Conservation (phyloP, 2,329 filamentous ascomycete species). For the Penicillium sp. region DNA sequence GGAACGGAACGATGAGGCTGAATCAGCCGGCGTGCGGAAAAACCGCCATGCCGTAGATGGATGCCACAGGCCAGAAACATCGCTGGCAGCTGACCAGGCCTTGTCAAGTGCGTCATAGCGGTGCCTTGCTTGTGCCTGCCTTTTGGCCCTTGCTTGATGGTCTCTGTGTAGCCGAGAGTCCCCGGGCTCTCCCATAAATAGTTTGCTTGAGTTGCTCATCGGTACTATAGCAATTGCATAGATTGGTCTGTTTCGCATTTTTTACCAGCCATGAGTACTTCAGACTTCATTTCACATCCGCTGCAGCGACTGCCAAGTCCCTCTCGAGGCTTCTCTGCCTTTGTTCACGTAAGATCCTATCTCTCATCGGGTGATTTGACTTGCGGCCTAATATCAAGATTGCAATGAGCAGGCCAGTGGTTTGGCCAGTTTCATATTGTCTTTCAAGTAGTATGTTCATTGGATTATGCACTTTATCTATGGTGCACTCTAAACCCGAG, state of each 20-base stretch:
- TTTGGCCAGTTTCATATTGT: conserved; percentile 39
- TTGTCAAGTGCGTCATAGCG: conserved; percentile 12
- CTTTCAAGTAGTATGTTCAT: conserved; percentile 41
- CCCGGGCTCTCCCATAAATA: not conserved
- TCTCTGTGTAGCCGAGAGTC: not conserved
- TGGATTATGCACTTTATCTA: not conserved
- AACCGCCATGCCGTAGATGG: conserved; percentile 2
- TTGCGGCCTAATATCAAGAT: conserved; percentile 7
- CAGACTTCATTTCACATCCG: conserved; percentile 34
- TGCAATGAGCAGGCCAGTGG: conserved; percentile 30
- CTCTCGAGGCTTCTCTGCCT: conserved; percentile 37
- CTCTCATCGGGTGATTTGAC: not conserved
- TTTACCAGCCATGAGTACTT: conserved; percentile 12
- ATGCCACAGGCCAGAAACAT: no score
- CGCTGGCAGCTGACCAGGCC: conserved; percentile 13
- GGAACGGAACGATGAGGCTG: conserved; percentile 13
- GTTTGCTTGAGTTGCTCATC: no score
- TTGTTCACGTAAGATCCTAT: conserved; percentile 35
- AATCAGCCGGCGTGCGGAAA: conserved; percentile 15
- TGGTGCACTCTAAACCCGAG: not conserved
- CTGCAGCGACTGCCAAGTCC: conserved; percentile 41
- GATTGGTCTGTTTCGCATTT: not conserved
- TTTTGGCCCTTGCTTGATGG: not conserved
- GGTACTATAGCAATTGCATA: no score
- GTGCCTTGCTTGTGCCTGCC: not conserved